Evolutionary conservation across 2,329 filamentous ascomycete species (phyloP), one percentile per base, ranked within the genome.

Genomic region (Xylaria sp.): DNA sequence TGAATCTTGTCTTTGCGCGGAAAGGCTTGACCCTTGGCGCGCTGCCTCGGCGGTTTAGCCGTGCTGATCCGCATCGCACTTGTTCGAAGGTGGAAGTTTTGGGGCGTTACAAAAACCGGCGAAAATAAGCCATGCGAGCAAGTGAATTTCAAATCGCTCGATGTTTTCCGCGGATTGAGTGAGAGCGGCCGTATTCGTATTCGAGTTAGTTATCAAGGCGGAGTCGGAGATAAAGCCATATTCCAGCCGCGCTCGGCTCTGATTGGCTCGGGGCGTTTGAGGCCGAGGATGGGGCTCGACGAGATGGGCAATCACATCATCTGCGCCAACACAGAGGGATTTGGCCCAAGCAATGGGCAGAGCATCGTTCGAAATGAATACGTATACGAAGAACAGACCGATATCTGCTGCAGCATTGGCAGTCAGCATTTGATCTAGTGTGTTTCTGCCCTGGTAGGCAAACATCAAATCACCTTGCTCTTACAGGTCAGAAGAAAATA

Each of bases 111-210:
- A n/a, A n/a, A n/a, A n/a, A n/a, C n/a, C n/a, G n/a, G n/a, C n/a
- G n/a, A n/a, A n/a, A 23, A 33, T 33, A 6, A 6, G 40, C 11
- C 11, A 11, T 33, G 11, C 29, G 6, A 33, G 6, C 29, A 33
- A 33, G 29, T 33, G 29, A 35, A 51, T 35, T 25, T 27, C n/a
- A 35, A 58, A 46, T 37, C 11, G 33, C 13, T 57, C 27, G 11
- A 13, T 35, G n/a, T n/a, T 37, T 51, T 37, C 27, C 15, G 13
- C 37, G 46, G 44, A 25, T 46, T 23, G 35, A 13, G 17, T 38
- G 33, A 46, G 17, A 33, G 37, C 23, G 27, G 46, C 40, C 3
- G 29, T 64, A 64, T 64, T 64, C 61, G 61, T 64, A 64, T 64
- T 64, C 61, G 61, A 64, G 54, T 61, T 64, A n/a, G 25, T 11